phyloP scores from a whole-genome alignment of 345 rosid species.

The Eucalyptus caleyi region DNA sequence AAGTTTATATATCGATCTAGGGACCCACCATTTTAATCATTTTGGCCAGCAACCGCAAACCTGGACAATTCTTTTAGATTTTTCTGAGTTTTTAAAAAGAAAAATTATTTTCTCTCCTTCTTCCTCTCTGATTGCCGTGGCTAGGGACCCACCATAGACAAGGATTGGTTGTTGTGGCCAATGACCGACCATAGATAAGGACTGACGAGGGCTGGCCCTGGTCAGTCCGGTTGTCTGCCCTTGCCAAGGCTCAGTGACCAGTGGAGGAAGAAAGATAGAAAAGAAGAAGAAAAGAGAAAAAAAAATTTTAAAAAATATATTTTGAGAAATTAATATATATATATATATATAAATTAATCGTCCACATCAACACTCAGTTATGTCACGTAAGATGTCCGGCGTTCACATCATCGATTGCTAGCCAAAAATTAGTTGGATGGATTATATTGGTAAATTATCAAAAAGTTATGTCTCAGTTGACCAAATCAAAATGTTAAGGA shows the following conservation, averaged over 20 bases:
- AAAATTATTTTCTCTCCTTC: background rate
- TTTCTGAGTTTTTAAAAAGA: background rate
- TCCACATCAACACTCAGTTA: accelerated
- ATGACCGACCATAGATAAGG: too few relatives aligned
- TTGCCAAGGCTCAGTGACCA: too few relatives aligned
- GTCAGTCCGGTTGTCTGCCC: accelerated
- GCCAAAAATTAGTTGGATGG: background rate
- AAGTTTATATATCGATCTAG: too few relatives aligned
- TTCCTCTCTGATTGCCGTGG: background rate
- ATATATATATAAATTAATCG: background rate
- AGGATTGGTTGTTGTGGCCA: background rate
- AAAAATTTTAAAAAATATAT: too few relatives aligned
- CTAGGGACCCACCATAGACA: background rate
- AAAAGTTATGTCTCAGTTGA: background rate
- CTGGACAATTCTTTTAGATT: background rate
- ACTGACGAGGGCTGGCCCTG: too few relatives aligned
- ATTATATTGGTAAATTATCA: background rate
- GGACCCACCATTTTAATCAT: too few relatives aligned
- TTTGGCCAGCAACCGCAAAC: background rate
- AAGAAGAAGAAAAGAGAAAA: background rate
- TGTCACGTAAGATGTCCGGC: accelerated
- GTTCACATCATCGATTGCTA: accelerated
- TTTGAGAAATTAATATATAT: too few relatives aligned
- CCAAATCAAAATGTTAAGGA: background rate
- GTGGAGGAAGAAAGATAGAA: too few relatives aligned